These are phyloP conservation scores for Nicotiana paniculata DNA, from an alignment of 257 asterid species.

Conservation along the genomic window DNA sequence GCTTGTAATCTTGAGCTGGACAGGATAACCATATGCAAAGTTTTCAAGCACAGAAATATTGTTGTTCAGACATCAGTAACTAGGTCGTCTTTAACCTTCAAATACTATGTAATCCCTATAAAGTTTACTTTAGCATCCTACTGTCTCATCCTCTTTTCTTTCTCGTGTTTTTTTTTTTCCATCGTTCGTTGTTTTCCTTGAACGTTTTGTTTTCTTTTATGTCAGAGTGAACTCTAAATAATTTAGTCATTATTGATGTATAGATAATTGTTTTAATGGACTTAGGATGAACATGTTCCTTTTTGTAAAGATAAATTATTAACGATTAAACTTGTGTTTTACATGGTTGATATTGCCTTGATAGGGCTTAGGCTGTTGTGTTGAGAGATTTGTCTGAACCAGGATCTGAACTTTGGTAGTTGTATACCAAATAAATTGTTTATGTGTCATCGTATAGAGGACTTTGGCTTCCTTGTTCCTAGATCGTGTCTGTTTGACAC, in stretches of 20 bases:
- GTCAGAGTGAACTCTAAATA: neutral
- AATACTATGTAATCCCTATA: neutral
- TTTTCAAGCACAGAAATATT: neutral
- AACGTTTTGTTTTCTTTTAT: neutral
- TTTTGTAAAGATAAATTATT: neutral
- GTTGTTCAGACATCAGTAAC: neutral
- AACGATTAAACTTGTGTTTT: neutral
- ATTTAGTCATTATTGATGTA: neutral
- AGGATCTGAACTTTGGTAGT: neutral
- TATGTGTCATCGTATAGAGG: neutral
- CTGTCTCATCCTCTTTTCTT: neutral
- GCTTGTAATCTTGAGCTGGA: neutral
- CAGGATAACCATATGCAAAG: neutral
- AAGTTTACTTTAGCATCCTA: neutral
- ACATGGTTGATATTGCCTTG: neutral
- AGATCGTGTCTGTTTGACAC: neutral
- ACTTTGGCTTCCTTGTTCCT: neutral
- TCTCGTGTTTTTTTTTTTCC: no score
- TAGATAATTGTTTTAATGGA: neutral
- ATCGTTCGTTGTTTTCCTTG: neutral
- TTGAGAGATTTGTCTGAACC: neutral
- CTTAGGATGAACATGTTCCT: neutral
- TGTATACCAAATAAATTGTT: neutral
- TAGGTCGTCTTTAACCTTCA: neutral
- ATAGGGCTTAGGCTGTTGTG: neutral